phyloP scores from a whole-genome alignment of 2,329 filamentous ascomycete species.

The Lojkania enalia region DNA sequence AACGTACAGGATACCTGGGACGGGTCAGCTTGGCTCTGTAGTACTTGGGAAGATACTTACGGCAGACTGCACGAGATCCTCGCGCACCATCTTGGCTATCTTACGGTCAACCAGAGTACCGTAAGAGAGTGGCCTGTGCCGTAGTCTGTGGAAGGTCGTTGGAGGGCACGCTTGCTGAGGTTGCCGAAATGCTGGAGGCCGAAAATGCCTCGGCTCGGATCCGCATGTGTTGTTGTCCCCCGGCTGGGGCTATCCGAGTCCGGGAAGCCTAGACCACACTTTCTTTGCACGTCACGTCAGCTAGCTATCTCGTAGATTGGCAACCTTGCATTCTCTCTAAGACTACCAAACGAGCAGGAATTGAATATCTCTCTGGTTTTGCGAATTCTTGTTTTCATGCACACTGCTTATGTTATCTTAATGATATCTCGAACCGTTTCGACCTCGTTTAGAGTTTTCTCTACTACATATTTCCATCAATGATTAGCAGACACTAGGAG shows the following conservation, averaged over 20 bases:
- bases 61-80: conserved; percentile 87
- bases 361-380: too few species aligned
- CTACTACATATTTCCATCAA: too few species aligned
- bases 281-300: background rate
- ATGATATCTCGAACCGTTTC: too few species aligned
- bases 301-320: too few species aligned
- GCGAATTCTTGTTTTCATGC: too few species aligned
- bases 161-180: background rate
- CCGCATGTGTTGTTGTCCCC: background rate
- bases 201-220: conserved; percentile 17
- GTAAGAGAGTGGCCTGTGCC: conserved; percentile 10
- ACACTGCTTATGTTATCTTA: too few species aligned
- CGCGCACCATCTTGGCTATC: conserved; percentile 76
- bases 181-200: conserved; percentile 15
- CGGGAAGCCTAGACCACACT: background rate
- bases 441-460: too few species aligned
- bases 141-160: background rate
- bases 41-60: conserved; percentile 35
- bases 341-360: too few species aligned
- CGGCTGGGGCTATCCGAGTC: background rate
- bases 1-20: conserved; percentile 57
- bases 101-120: conserved; percentile 19
- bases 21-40: conserved; percentile 22
- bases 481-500: too few species aligned
- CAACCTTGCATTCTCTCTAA: too few species aligned